phyloP scores from a whole-genome alignment of 345 rosid genomes.

The Camelina hispida region DNA sequence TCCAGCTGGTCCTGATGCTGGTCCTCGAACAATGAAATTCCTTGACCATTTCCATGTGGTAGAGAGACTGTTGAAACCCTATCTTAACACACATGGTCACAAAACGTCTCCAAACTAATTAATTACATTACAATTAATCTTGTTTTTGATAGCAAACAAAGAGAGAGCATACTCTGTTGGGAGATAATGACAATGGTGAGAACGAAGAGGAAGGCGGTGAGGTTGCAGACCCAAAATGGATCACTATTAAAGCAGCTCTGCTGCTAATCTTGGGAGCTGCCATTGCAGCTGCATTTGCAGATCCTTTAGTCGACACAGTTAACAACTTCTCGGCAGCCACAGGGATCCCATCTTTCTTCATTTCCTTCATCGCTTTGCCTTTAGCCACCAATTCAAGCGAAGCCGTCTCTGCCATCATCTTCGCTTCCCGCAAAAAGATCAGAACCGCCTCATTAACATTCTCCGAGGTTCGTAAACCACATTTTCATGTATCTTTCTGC shows the following conservation, averaged over 20 bases:
- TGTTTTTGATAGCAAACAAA: constrained; percentile 59
- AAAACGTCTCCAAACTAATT: background rate
- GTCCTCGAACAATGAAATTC: constrained; percentile 53
- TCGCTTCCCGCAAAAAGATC: constrained; percentile 76
- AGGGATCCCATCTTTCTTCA: constrained; percentile 94
- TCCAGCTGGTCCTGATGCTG: constrained; percentile 49
- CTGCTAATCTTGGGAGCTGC: constrained; percentile 74
- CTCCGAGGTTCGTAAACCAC: constrained; percentile 27
- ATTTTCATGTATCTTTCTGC: background rate
- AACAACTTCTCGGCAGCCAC: constrained; percentile 88
- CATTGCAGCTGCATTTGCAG: constrained; percentile 93
- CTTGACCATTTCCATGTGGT: constrained; percentile 61
- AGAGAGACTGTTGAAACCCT: constrained; percentile 14
- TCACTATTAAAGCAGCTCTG: constrained; percentile 65
- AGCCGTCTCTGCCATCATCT: constrained; percentile 91
- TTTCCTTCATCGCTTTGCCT: constrained; percentile 90
- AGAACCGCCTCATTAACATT: constrained; percentile 87
- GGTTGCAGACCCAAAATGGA: constrained; percentile 61
- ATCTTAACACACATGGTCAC: constrained; percentile 19
- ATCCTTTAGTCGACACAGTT: constrained; percentile 93
- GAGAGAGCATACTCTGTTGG: constrained; percentile 70
- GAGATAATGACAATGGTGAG: constrained; percentile 64
- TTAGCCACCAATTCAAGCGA: constrained; percentile 95
- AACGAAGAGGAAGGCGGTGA: constrained; percentile 52
- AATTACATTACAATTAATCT: too few relatives aligned